These are phyloP conservation scores for Westerdykella ornata DNA, from an alignment of 2,329 filamentous ascomycete species.

Conservation along the genomic window DNA sequence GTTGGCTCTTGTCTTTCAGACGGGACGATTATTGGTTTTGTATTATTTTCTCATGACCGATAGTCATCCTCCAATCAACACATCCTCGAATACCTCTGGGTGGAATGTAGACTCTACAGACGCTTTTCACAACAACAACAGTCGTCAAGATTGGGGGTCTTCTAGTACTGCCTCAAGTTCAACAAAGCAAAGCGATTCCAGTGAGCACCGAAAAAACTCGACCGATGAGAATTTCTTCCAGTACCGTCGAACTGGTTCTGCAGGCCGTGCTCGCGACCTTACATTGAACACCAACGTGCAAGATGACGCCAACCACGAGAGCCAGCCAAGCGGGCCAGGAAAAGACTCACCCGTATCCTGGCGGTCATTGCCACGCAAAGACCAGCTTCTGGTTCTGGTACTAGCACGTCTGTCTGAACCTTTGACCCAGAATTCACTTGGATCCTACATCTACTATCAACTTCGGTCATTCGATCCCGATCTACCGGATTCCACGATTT, in stretches of 20 bases:
- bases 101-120: no score
- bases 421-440: slow-evolving; percentile 60
- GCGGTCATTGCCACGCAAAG: slow-evolving; percentile 67
- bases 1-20: no score
- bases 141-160: no score
- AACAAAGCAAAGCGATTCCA: no score
- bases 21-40: no score
- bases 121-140: no score
- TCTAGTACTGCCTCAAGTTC: no score
- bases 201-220: no score
- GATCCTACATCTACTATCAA: slow-evolving; percentile 79
- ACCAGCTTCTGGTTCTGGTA: slow-evolving; percentile 70
- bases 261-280: slow-evolving; percentile 6
- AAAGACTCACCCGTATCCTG: slow-evolving; percentile 55
- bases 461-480: slow-evolving; percentile 67
- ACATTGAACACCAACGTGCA: slow-evolving; percentile 18
- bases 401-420: slow-evolving; percentile 76
- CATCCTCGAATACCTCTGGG: neutral
- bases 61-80: neutral
- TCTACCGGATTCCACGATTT: slow-evolving; percentile 57
- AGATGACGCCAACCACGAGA: slow-evolving; percentile 16
- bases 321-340: slow-evolving; percentile 16
- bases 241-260: no score
- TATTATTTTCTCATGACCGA: no score
- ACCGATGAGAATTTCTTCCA: no score